Conservation (phyloP, 768 basidiomycete genomes). For the Russula olivacea region DNA sequence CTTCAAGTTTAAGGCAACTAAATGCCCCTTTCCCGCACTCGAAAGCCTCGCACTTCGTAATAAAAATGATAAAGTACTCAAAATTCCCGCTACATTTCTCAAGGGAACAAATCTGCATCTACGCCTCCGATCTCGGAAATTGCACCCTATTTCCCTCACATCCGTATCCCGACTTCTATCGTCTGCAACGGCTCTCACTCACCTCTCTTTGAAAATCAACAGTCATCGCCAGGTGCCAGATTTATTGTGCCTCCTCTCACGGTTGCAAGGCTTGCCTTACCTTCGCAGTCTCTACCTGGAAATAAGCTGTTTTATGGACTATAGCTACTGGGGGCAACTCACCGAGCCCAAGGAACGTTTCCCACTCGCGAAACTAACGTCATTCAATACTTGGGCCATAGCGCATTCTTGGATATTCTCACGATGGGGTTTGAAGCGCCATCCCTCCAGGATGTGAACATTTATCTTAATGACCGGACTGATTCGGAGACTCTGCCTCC, state of each 20-base stretch:
- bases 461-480: accelerated
- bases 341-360: not conserved
- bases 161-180: not conserved
- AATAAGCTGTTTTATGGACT: too few relatives aligned
- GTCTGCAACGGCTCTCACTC: not conserved
- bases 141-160: not conserved
- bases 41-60: not conserved
- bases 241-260: not conserved
- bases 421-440: not conserved
- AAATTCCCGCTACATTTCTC: not conserved
- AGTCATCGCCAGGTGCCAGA: not conserved
- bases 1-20: not conserved
- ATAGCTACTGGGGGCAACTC: too few relatives aligned
- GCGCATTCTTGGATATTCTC: not conserved
- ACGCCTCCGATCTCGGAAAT: not conserved
- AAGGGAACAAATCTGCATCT: not conserved
- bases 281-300: not conserved
- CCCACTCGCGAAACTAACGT: not conserved
- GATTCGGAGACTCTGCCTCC: too few relatives aligned
- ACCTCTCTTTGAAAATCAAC: not conserved
- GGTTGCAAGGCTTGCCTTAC: not conserved
- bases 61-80: accelerated
- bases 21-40: not conserved
- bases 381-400: not conserved
- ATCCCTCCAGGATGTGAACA: not conserved